Evolutionary conservation across 2,329 filamentous ascomycete species (phyloP).

Genomic region (Monosporascus sp.): DNA sequence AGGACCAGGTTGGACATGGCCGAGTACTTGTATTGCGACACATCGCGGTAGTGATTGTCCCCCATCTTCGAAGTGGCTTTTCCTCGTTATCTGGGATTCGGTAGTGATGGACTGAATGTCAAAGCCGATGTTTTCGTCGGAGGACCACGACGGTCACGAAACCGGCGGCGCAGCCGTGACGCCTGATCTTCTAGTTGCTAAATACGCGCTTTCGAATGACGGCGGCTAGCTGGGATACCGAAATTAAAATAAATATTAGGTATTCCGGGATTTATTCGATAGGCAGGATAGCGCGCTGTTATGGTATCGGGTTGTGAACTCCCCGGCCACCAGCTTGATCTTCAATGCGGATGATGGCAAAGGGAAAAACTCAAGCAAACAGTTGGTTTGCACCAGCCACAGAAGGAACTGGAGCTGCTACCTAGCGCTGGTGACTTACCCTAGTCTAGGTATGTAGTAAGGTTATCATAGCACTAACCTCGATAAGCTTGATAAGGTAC

Average conservation of each 20-base stretch:
- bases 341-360: background rate
- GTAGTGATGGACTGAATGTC: conserved; percentile 7
- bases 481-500: no score
- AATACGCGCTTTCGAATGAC: background rate
- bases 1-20: conserved; percentile 99
- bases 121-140: conserved; percentile 1
- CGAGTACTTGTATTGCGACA: conserved; percentile 98
- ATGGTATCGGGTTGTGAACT: background rate
- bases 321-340: background rate
- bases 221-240: background rate
- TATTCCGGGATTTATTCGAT: background rate
- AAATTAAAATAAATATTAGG: background rate
- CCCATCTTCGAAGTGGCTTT: conserved; percentile 52
- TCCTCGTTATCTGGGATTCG: conserved; percentile 1
- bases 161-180: background rate
- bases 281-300: background rate
- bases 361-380: background rate
- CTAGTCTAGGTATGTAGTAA: no score
- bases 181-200: background rate
- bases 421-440: no score
- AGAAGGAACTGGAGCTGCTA: no score
- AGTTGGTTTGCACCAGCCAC: no score
- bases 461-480: no score
- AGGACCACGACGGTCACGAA: background rate
- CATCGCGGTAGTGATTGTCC: conserved; percentile 65